A percentile compares a stretch with the other conserved stretches of the same genome.
Conservation (phyloP, 2,329 filamentous ascomycete genomes). For the Ceratocystis smalleyi region DNA sequence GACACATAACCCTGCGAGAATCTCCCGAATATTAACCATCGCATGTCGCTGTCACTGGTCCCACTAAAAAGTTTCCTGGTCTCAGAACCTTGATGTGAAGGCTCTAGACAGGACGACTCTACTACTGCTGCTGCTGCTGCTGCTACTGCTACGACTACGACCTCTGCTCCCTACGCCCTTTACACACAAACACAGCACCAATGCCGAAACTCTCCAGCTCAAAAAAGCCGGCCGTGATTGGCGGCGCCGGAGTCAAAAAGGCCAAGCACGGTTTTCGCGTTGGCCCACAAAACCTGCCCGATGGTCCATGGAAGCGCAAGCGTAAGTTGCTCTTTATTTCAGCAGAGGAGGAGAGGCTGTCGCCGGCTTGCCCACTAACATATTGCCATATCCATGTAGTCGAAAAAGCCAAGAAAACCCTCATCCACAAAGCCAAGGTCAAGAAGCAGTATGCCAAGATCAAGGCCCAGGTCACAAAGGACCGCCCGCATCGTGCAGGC, state of each 20-base stretch:
- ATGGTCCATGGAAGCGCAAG: constrained; percentile 77
- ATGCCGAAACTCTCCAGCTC: not conserved
- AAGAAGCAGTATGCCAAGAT: constrained; percentile 87
- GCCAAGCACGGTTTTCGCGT: constrained; percentile 33
- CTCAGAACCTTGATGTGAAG: not conserved
- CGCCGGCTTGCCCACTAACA: not conserved
- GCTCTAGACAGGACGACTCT: too few species aligned
- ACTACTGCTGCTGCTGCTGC: too few species aligned
- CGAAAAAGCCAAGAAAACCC: constrained; percentile 72
- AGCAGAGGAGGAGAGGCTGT: not conserved
- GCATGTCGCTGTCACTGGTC: not conserved
- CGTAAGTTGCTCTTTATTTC: constrained; percentile 24
- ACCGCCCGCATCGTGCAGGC: constrained; percentile 2
- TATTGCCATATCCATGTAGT: constrained; percentile 32
- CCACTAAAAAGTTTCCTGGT: constrained; percentile 12
- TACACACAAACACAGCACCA: not conserved
- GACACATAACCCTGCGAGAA: not conserved
- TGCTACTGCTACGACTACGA: too few species aligned
- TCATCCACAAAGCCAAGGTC: constrained; percentile 85
- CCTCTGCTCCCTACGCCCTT: too few species aligned
- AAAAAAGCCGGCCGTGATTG: constrained; percentile 2
- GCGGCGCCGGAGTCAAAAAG: constrained; percentile 10
- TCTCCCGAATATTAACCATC: not conserved
- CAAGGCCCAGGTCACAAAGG: constrained; percentile 33
- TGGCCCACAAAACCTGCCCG: constrained; percentile 78